Evolutionary conservation across 106 monocot genomes (phyloP).

Genomic region (Gastrodia elata): DNA sequence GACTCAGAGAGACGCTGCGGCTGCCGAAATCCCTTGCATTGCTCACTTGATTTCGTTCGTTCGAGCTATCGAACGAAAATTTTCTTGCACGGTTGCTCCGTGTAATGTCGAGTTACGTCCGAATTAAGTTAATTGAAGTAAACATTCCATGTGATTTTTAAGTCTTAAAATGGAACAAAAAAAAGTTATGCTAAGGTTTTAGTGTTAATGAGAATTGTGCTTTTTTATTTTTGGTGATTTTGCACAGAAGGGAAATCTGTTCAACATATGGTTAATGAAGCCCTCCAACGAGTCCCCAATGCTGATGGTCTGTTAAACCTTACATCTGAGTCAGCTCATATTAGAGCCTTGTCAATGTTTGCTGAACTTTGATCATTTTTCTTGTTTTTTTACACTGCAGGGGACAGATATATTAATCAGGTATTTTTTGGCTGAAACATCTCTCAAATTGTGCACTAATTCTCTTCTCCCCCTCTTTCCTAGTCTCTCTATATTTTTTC

Average conservation of each 20-base stretch:
- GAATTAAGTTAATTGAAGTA: neutral
- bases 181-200: neutral
- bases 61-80: too few species aligned
- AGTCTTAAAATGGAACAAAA: neutral
- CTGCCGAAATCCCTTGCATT: too few species aligned
- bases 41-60: too few species aligned
- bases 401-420: conserved; percentile 91
- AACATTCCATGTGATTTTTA: neutral
- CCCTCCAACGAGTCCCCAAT: conserved; percentile 84
- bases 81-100: too few species aligned
- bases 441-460: neutral
- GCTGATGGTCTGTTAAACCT: conserved; percentile 36
- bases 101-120: too few species aligned
- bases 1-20: too few species aligned
- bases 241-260: conserved; percentile 87
- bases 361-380: conserved; percentile 1
- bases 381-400: conserved; percentile 34
- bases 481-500: neutral
- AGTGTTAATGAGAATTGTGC: neutral
- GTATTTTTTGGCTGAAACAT: conserved; percentile 22
- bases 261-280: conserved; percentile 94
- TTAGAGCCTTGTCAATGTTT: conserved; percentile 3
- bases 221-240: conserved; percentile 12
- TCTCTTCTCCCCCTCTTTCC: neutral
- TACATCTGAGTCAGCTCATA: neutral